phyloP scores from a whole-genome alignment of 331 rosid species.

The Quercus lobata region DNA sequence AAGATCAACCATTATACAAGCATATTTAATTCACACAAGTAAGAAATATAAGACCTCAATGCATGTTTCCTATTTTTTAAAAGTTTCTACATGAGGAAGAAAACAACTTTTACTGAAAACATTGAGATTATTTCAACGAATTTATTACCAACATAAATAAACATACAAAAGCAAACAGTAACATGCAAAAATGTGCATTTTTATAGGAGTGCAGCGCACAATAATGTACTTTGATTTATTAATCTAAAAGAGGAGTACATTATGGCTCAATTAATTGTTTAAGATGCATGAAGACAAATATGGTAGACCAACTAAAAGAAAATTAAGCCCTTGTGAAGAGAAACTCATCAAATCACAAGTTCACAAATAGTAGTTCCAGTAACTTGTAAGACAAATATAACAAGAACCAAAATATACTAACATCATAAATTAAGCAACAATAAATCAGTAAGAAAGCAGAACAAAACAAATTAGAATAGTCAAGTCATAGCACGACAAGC shows the following conservation, averaged over 20 bases:
- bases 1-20: neutral
- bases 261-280: neutral
- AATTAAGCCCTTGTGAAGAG: neutral
- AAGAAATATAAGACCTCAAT: neutral
- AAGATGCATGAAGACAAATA: neutral
- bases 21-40: neutral
- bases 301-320: neutral
- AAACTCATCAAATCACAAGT: neutral
- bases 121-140: neutral
- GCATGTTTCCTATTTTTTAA: neutral
- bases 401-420: neutral
- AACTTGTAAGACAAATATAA: neutral
- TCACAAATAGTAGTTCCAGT: neutral
- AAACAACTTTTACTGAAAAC: neutral
- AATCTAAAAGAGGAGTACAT: neutral
- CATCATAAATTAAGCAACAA: no score
- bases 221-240: neutral
- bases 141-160: neutral
- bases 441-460: no score
- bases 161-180: neutral
- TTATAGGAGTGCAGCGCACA: neutral
- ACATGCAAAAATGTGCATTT: neutral
- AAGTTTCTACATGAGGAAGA: neutral
- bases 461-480: neutral
- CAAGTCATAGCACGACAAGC: neutral